These are phyloP conservation scores for Cercis canadensis DNA, from an alignment of 306 rosid species.

Conservation along the genomic window DNA sequence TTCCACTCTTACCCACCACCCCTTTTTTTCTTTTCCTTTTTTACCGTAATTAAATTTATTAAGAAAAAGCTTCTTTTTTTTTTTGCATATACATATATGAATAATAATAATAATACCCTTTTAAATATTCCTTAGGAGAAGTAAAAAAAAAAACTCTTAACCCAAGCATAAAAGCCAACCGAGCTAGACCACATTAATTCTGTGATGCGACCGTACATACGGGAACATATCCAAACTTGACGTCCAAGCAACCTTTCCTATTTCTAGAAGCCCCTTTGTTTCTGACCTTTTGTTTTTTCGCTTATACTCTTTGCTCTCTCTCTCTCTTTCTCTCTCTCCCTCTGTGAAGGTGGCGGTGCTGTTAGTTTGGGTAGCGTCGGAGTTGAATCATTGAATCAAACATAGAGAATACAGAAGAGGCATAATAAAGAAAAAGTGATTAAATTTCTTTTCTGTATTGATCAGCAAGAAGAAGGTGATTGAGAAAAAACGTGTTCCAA, in stretches of 20 bases:
- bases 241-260: constrained; percentile 61
- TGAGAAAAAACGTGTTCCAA: constrained; percentile 46
- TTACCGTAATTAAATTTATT: no score
- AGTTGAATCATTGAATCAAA: constrained; percentile 33
- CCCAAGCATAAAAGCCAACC: background rate
- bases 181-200: constrained; percentile 36
- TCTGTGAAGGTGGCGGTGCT: constrained; percentile 20
- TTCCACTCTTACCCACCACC: constrained; percentile 68
- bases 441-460: constrained; percentile 31
- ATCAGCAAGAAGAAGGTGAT: constrained; percentile 34
- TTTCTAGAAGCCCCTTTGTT: constrained; percentile 40
- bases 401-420: constrained; percentile 15
- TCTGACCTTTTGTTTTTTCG: constrained; percentile 27
- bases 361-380: constrained; percentile 14
- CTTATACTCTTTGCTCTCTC: constrained; percentile 16
- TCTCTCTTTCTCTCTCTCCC: constrained; percentile 9
- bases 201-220: constrained; percentile 46
- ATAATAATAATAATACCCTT: background rate
- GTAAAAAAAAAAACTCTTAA: background rate
- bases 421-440: constrained; percentile 11
- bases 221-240: constrained; percentile 60
- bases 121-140: background rate
- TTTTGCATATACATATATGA: no score
- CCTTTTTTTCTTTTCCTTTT: constrained; percentile 5
- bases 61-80: no score